Percentiles rank a stretch among this genome's conserved stretches.
These are phyloP conservation scores for Lomentospora prolificans DNA, from an alignment of 2,329 filamentous ascomycete species.

Conservation along the genomic window DNA sequence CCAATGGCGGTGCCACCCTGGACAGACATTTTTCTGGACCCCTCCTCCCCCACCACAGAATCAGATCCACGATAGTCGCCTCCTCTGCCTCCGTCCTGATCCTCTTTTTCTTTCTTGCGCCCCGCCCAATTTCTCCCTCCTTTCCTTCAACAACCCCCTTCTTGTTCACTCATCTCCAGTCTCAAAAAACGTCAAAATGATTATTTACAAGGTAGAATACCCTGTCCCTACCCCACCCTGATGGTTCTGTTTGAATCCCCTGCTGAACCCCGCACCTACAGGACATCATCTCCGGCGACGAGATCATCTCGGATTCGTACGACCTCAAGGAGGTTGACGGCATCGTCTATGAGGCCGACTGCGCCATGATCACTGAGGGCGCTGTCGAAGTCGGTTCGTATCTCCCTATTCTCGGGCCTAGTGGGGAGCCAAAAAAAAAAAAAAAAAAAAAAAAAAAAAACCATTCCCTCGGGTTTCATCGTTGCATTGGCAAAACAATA, in stretches of 20 bases:
- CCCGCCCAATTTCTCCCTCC: constrained; percentile 11
- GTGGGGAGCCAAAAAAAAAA: background rate
- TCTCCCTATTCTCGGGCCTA: background rate
- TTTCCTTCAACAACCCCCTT: constrained; percentile 12
- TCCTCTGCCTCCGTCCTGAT: constrained; percentile 8
- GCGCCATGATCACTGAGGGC: constrained; percentile 76
- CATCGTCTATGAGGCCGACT: constrained; percentile 83
- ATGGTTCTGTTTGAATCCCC: constrained; percentile 3
- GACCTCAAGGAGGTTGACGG: constrained; percentile 71
- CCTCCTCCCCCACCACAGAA: constrained; percentile 2
- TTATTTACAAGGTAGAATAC: constrained; percentile 57
- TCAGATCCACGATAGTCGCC: constrained; percentile 1
- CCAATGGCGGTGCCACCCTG: background rate
- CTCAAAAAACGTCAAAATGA: constrained; percentile 48
- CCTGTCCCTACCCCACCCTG: constrained; percentile 11
- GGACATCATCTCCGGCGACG: constrained; percentile 84
- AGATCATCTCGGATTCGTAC: constrained; percentile 95
- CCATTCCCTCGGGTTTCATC: background rate
- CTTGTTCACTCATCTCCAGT: background rate
- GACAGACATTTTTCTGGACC: constrained; percentile 1
- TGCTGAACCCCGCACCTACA: constrained; percentile 31
- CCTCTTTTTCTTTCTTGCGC: background rate
- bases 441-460: constrained; percentile 8
- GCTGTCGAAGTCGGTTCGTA: constrained; percentile 61
- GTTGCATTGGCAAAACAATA: background rate